A percentile compares a stretch with the other conserved stretches of the same genome.
Evolutionary conservation across 1,139 yeast species (phyloP).

Genomic region (Lodderomyces elongisporus): DNA sequence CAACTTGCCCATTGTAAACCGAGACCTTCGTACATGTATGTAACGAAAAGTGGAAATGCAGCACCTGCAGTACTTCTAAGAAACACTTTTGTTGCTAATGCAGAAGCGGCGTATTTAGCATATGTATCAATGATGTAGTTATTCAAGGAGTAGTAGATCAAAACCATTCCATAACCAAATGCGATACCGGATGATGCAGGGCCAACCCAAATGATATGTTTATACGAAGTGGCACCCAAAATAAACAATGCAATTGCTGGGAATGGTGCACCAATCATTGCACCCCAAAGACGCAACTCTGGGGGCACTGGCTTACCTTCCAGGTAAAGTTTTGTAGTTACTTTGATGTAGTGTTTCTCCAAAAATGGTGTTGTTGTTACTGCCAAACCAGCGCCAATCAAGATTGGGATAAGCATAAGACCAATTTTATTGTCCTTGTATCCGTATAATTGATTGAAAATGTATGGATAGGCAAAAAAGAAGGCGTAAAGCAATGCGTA

Average conservation of each 20-base stretch:
- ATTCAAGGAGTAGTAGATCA: conserved; percentile 80
- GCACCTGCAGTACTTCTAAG: conserved; percentile 87
- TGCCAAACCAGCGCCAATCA: conserved; percentile 78
- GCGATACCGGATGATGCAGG: conserved; percentile 89
- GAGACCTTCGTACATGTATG: conserved; percentile 70
- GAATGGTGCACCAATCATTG: conserved; percentile 86
- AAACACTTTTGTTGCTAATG: conserved; percentile 85
- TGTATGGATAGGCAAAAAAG: conserved; percentile 85
- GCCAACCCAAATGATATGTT: conserved; percentile 86
- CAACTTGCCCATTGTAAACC: conserved; percentile 84
- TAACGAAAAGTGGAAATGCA: conserved; percentile 84
- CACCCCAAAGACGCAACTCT: conserved; percentile 82
- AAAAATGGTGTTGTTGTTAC: conserved; percentile 65
- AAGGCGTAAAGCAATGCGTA: conserved; percentile 85
- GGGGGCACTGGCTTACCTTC: conserved; percentile 40
- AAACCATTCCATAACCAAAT: conserved; percentile 89
- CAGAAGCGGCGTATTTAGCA: conserved; percentile 84
- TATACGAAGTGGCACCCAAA: conserved; percentile 80
- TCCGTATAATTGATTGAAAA: conserved; percentile 61
- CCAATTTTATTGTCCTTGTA: conserved; percentile 69
- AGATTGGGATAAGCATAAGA: conserved; percentile 78
- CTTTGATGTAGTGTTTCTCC: conserved; percentile 53
- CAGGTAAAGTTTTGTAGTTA: conserved; percentile 56
- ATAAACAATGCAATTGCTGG: conserved; percentile 85
- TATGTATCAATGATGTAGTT: conserved; percentile 87